phyloP scores from a whole-genome alignment of 2,329 filamentous ascomycete species.

The Paramyrothecium roridum region DNA sequence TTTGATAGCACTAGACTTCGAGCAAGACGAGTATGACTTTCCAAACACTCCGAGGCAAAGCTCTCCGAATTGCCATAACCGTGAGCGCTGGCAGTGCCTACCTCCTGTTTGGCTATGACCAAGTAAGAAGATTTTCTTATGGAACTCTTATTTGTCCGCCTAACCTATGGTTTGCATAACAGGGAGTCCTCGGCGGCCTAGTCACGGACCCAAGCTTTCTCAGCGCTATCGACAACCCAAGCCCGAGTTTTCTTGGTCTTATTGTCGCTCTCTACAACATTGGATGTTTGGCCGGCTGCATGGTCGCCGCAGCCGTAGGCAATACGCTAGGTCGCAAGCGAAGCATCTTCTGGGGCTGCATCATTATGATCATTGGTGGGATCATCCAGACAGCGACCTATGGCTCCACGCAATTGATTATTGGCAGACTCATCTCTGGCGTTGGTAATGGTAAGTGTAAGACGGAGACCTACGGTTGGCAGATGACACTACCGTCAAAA shows the following conservation, averaged over 20 bases:
- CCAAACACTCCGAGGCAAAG: background rate
- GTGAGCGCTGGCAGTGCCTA: constrained; percentile 8
- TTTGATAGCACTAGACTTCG: too few relatives aligned
- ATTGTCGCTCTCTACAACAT: constrained; percentile 9
- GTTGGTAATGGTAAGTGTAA: too few relatives aligned
- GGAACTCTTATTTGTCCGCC: too few relatives aligned
- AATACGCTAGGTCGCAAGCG: constrained; percentile 4
- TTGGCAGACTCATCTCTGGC: too few relatives aligned
- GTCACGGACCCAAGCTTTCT: constrained; percentile 7
- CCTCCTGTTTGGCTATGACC: constrained; percentile 7
- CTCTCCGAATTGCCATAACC: constrained; percentile 3
- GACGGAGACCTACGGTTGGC: too few relatives aligned
- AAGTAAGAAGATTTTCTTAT: constrained; percentile 1
- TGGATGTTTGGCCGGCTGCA: constrained; percentile 5
- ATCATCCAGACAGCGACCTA: background rate
- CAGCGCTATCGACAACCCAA: constrained; percentile 6
- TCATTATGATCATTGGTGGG: constrained; percentile 7
- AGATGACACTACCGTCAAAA: too few relatives aligned
- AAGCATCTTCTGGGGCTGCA: constrained; percentile 8
- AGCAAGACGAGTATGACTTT: too few relatives aligned
- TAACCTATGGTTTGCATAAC: too few relatives aligned
- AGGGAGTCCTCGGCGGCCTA: constrained; percentile 8
- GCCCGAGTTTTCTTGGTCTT: constrained; percentile 6
- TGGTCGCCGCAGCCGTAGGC: constrained; percentile 4
- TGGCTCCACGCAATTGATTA: too few relatives aligned